These are phyloP conservation scores for Annona squamosa DNA, from an alignment of 164 flowering plant species.

Conservation along the genomic window DNA sequence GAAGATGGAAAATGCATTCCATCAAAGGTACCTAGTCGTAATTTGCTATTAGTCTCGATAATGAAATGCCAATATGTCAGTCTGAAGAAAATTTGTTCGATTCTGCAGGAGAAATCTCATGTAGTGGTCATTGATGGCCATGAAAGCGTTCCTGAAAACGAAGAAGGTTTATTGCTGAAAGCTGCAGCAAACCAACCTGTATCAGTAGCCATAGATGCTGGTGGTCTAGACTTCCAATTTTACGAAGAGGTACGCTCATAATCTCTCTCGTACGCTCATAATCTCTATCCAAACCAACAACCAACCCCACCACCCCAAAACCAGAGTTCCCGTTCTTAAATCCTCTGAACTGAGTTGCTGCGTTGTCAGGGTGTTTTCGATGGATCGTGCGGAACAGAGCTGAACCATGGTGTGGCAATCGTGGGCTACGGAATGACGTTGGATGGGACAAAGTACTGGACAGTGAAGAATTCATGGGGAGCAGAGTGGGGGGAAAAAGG, in stretches of 20 bases:
- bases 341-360: neutral
- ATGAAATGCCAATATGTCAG: neutral
- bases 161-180: slow-evolving; percentile 61
- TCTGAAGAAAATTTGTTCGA: neutral
- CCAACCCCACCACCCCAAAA: too few relatives aligned
- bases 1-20: slow-evolving; percentile 47
- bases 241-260: slow-evolving; percentile 53
- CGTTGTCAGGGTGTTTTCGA: slow-evolving; percentile 62
- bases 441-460: slow-evolving; percentile 88
- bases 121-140: slow-evolving; percentile 65
- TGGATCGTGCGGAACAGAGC: slow-evolving; percentile 59
- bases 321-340: too few relatives aligned
- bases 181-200: slow-evolving; percentile 70
- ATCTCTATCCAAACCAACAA: too few relatives aligned
- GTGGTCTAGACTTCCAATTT: slow-evolving; percentile 62
- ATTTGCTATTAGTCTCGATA: neutral
- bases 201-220: slow-evolving; percentile 73
- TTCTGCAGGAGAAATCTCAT: slow-evolving; percentile 40
- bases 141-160: slow-evolving; percentile 54
- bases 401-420: slow-evolving; percentile 74
- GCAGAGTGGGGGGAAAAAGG: slow-evolving; percentile 86
- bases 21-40: slow-evolving; percentile 31
- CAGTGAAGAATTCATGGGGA: slow-evolving; percentile 95
- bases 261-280: slow-evolving; percentile 21
- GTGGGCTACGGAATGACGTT: slow-evolving; percentile 76